Percentiles rank a stretch among this genome's conserved stretches.
phyloP scores from a whole-genome alignment of 257 asterid genomes.

The Nicotiana tabacum region DNA sequence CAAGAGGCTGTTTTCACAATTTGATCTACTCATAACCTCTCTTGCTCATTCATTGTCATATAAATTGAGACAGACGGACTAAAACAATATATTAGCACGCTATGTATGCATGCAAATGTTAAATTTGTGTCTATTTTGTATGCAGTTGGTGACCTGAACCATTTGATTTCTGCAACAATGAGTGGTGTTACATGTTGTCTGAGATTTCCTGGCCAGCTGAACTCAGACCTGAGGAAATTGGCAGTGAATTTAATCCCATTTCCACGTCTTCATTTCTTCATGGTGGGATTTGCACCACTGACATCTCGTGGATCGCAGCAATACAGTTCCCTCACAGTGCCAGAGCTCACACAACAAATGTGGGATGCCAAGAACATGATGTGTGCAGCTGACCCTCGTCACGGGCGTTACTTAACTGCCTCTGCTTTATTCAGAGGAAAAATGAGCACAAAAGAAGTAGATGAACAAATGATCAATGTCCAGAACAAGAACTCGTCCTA shows the following conservation, averaged over 20 bases:
- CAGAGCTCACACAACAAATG: slow-evolving; percentile 14
- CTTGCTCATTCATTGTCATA: no score
- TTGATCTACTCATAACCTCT: no score
- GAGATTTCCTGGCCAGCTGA: slow-evolving; percentile 10
- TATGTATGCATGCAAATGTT: no score
- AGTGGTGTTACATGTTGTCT: slow-evolving; percentile 13
- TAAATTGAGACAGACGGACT: no score
- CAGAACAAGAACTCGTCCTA: slow-evolving; percentile 13
- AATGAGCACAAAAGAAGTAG: slow-evolving; percentile 15
- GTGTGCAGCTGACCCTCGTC: slow-evolving; percentile 18
- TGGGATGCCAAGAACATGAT: slow-evolving; percentile 19
- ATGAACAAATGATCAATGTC: slow-evolving; percentile 16
- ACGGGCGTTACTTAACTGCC: slow-evolving; percentile 13
- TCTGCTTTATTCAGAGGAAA: slow-evolving; percentile 6
- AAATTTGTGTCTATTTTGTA: no score
- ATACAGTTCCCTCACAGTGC: slow-evolving; percentile 12
- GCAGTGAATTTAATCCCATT: slow-evolving; percentile 9
- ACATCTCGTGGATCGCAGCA: slow-evolving; percentile 14
- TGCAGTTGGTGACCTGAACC: slow-evolving; percentile 18
- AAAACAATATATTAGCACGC: no score
- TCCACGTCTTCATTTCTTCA: slow-evolving; percentile 17
- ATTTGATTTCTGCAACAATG: slow-evolving; percentile 16
- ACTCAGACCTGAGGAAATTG: slow-evolving; percentile 8
- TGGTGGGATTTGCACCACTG: slow-evolving; percentile 13
- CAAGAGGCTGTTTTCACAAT: no score